Base-by-base conservation (phyloP, 441 rosid genomes). In the Gossypium trilobum region DNA sequence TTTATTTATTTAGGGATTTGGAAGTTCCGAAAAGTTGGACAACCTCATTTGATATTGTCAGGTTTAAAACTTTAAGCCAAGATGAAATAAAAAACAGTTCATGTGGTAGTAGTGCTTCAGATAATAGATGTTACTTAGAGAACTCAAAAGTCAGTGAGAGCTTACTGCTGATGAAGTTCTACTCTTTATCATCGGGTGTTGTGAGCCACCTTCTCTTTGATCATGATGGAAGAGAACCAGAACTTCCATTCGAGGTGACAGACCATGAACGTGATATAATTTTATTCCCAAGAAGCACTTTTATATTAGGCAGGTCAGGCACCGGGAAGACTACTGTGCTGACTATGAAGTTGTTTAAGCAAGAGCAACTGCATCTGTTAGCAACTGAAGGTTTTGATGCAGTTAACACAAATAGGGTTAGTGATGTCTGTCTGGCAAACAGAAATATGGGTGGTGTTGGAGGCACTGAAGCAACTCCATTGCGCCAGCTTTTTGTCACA, bases 321-420 rank as follows among this genome's bases (percentile, higher is more conserved):
- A 88, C 90, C 1, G 89, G 92, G 29, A 88, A 86, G 77, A 88
- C 90, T 0, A 86, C 87, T 4, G 80, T 85, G 44, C 51, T 86
- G 52, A 81, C 83, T 0, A 79, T 78, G 82, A 87, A 87, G 73
- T 62, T 88, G 70, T 79, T 81, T 74, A 65, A 68, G 44, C 81
- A 73, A 36, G 87, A 87, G 77, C 79, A 82, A 29, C 67, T 58
- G 11, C 76, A 55, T 68, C 74, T 75, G 2, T 63, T 71, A 13
- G 85, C 82, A 14, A 23, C 60, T 9, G 42, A 75, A 51, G 86
- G 82, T 27, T 72, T 64, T 55, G 20, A 31, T 71, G 70, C 75
- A 61, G 73, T 42, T 17, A n/a, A 33, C 56, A 5, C 48, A n/a
- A 29, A 23, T 52, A 16, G 52, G 11, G 16, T 54, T 4, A 19